Percentiles rank a stretch among this genome's conserved stretches.
These are phyloP conservation scores for Ilyonectria mors-panacis DNA, from an alignment of 2,329 filamentous ascomycete species.

Conservation along the genomic window DNA sequence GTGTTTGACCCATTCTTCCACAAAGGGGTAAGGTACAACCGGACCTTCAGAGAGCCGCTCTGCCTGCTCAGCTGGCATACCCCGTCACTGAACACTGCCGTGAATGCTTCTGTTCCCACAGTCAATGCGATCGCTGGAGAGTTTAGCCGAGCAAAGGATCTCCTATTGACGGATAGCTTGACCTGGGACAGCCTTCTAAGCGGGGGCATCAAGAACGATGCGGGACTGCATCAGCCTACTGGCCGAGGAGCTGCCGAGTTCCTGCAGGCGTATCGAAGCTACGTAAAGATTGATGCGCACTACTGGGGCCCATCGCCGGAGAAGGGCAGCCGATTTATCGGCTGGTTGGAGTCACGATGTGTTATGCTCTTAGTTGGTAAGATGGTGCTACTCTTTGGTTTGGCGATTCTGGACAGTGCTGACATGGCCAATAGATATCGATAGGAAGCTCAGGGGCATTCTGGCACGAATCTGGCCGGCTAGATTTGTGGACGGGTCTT, in stretches of 20 bases:
- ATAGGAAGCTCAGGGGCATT: constrained; percentile 65
- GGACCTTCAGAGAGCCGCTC: constrained; percentile 72
- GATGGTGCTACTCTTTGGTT: background rate
- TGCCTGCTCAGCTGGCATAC: constrained; percentile 75
- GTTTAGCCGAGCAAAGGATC: constrained; percentile 61
- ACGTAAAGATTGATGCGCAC: constrained; percentile 73
- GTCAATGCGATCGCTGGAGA: constrained; percentile 67
- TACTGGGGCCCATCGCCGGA: constrained; percentile 74
- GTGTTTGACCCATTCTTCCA: constrained; percentile 75
- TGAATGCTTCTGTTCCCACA: constrained; percentile 67
- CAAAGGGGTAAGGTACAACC: constrained; percentile 64
- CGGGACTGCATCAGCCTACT: background rate
- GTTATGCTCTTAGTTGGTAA: constrained; percentile 71
- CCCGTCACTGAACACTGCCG: constrained; percentile 73
- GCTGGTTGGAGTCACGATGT: constrained; percentile 76
- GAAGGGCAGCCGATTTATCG: constrained; percentile 69
- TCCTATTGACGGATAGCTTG: constrained; percentile 54
- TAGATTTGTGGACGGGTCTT: constrained; percentile 63
- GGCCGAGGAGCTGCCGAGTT: constrained; percentile 61
- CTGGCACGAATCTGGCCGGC: constrained; percentile 74
- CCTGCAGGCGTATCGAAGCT: constrained; percentile 65
- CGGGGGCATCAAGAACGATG: constrained; percentile 1
- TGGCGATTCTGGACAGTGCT: constrained; percentile 8
- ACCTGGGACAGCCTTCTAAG: constrained; percentile 62
- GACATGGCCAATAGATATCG: constrained; percentile 62